Base-by-base conservation (phyloP, 2,329 filamentous ascomycete genomes). In the Chaetomium sp. region DNA sequence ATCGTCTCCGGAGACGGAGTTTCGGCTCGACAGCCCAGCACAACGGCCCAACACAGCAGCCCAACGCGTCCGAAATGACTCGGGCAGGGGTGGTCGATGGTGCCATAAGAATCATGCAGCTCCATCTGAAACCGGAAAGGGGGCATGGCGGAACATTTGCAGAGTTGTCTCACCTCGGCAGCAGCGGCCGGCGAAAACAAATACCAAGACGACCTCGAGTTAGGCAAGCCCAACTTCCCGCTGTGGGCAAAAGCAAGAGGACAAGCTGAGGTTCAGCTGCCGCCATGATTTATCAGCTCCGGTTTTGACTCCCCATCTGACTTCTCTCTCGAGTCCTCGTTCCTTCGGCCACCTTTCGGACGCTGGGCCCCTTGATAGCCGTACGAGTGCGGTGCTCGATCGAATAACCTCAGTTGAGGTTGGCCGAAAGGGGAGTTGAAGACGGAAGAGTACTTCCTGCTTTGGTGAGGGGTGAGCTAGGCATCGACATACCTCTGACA, bases 31-130 rank as follows among this genome's bases (percentile, higher is more conserved):
- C 45, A 47, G 45, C 45, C 45, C n/a, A 47, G 21, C 45, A 47
- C 19, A 47, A 19, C 13, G 9, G 33, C 33, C 33, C 33, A 35
- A 35, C 33, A 35, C 19, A 47, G 21, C 45, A 47, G 45, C 21
- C 45, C 21, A 53, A 23, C 47, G 16, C 27, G 27, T 51, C 49
- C 49, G 21, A 51, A 25, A 25, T 25, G 21, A 13, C 19, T 42
- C 13, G n/a, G 31, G 53, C n/a, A 21, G 31, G 29, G 53, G n/a
- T 35, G 3, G 21, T 25, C 8, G 33, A 56, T 56, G 54, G 38
- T 56, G 33, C 21, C 31, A 38, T 56, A 21, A 38, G 21, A 27
- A 27, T 27, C 54, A 56, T 42, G 54, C 54, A 56, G 31, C 33
- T 56, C 6, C 9, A 10, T 35, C 53, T 23, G 9, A 13, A 56